Percentiles rank a stretch among this genome's conserved stretches.
Conservation (phyloP, 495 filamentous ascomycete genomes). For the Halenospora varia region DNA sequence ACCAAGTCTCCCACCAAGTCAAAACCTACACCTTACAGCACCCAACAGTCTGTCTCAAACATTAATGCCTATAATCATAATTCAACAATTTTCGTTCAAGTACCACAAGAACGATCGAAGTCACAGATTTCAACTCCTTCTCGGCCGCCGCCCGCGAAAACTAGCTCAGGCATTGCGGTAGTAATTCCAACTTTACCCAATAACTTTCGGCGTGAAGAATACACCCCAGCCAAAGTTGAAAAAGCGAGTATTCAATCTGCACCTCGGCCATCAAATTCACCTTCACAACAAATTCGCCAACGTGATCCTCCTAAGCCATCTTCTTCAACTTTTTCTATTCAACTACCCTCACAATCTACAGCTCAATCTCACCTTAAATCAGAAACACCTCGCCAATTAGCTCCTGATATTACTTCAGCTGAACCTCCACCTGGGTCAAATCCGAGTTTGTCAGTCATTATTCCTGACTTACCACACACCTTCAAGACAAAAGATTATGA, state of each 20-base stretch:
- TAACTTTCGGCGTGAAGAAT: constrained; percentile 11
- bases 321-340: background rate
- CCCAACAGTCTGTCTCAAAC: constrained; percentile 16
- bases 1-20: too few relatives aligned
- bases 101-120: background rate
- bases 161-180: constrained; percentile 12
- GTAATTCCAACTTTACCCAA: constrained; percentile 16
- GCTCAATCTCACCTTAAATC: background rate
- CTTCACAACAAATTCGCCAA: background rate
- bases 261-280: background rate
- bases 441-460: constrained; percentile 15
- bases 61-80: constrained; percentile 26
- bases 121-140: constrained; percentile 6
- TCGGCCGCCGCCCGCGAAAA: constrained; percentile 2
- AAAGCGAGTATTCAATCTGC: background rate
- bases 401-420: background rate
- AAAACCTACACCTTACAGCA: constrained; percentile 19
- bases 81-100: constrained; percentile 28
- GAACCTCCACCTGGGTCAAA: background rate
- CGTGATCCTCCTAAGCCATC: background rate
- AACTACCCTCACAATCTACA: constrained; percentile 1
- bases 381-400: background rate
- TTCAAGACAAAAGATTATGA: constrained; percentile 21
- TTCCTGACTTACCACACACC: constrained; percentile 15
- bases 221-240: constrained; percentile 9